Evolutionary conservation across 2,329 filamentous ascomycete species (phyloP).

Genomic region (Colletotrichum somersetense): DNA sequence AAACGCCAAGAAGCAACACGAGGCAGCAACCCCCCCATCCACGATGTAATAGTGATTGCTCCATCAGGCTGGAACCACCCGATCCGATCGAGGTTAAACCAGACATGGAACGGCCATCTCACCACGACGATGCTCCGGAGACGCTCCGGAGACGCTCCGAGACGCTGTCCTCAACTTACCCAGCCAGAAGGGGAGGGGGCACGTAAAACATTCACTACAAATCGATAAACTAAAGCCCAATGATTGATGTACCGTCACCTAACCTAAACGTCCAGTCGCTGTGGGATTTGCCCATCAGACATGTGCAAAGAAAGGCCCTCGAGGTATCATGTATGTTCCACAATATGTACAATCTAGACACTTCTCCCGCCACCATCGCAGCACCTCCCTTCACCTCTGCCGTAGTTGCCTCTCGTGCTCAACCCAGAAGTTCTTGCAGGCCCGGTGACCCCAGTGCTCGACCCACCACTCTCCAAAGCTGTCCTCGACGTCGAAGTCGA

Average conservation of each 20-base stretch:
- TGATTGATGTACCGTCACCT: background rate
- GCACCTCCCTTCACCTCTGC: slow-evolving; percentile 66
- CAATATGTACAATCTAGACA: slow-evolving; percentile 15
- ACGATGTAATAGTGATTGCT: background rate
- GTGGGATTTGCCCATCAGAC: background rate
- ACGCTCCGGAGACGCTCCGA: background rate
- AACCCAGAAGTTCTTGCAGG: slow-evolving; percentile 88
- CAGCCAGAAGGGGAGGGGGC: too few species aligned
- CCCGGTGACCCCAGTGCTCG: slow-evolving; percentile 85
- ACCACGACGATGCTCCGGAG: background rate
- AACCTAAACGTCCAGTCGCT: slow-evolving; percentile 8
- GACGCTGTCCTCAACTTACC: background rate
- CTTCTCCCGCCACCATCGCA: background rate
- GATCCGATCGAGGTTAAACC: background rate
- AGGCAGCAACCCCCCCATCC: background rate
- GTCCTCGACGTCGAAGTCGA: slow-evolving; percentile 84
- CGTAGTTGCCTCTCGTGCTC: slow-evolving; percentile 78
- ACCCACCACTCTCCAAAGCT: slow-evolving; percentile 98
- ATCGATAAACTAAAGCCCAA: background rate
- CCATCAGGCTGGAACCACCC: background rate
- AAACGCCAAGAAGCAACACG: slow-evolving; percentile 1
- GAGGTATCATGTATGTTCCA: slow-evolving; percentile 31
- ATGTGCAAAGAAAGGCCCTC: slow-evolving; percentile 12
- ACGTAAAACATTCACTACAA: background rate
- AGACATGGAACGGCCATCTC: background rate